phyloP scores from a whole-genome alignment of 2,329 filamentous ascomycete genomes.

The Epichloe gansuensis region DNA sequence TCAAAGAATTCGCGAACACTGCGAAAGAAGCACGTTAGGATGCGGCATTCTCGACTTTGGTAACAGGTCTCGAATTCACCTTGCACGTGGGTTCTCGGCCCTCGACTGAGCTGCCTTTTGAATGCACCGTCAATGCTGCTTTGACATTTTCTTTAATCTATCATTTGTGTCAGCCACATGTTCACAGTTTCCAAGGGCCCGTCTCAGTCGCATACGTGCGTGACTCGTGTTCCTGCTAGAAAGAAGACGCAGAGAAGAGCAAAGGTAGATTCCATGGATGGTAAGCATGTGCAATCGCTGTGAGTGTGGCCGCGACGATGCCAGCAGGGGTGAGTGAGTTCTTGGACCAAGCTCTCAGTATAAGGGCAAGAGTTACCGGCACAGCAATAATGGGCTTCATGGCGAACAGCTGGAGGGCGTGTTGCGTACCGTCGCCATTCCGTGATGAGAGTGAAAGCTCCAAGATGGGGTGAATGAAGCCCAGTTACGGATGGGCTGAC shows the following conservation, averaged over 20 bases:
- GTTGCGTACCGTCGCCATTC: not conserved
- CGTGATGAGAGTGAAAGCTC: not conserved
- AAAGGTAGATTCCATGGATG: conserved; percentile 92
- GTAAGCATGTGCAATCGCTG: conserved; percentile 70
- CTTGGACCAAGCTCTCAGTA: conserved; percentile 56
- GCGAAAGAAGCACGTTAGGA: conserved; percentile 3
- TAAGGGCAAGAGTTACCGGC: conserved; percentile 46
- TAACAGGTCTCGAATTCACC: conserved; percentile 25
- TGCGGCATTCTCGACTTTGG: not conserved
- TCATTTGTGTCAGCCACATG: not conserved
- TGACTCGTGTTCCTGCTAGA: conserved; percentile 68
- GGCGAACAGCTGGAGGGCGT: conserved; percentile 5
- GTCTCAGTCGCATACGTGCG: conserved; percentile 46
- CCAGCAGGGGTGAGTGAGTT: conserved; percentile 71
- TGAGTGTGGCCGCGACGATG: conserved; percentile 57
- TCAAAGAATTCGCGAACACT: conserved; percentile 77
- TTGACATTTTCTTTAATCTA: conserved; percentile 84
- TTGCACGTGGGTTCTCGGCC: conserved; percentile 73
- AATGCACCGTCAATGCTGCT: conserved; percentile 64
- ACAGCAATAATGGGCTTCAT: conserved; percentile 49
- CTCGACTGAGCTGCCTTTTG: conserved; percentile 63
- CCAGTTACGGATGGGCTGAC: not conserved
- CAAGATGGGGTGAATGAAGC: not conserved
- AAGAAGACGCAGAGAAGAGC: conserved; percentile 75
- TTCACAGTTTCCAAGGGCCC: not conserved